These are phyloP conservation scores for Infundibulicybe gibba DNA, from an alignment of 768 basidiomycete genomes.

Conservation along the genomic window DNA sequence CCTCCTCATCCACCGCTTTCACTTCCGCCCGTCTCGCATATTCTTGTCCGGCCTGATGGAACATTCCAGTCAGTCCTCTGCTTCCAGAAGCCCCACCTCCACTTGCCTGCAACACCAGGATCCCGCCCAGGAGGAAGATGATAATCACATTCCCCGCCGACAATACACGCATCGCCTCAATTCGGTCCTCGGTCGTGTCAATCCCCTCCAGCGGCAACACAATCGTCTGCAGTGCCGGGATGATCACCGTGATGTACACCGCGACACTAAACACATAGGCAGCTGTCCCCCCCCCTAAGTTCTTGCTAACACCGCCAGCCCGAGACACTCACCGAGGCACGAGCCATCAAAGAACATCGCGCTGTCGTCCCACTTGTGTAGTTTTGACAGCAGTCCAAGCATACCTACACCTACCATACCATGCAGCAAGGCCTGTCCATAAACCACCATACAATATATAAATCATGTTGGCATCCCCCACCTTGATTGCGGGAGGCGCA, in stretches of 20 bases:
- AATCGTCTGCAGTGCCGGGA: constrained; percentile 76
- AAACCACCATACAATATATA: background rate
- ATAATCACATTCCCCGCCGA: constrained; percentile 88
- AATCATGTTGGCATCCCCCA: constrained; percentile 21
- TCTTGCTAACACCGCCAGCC: constrained; percentile 3
- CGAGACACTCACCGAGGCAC: constrained; percentile 60
- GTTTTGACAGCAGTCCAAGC: constrained; percentile 70
- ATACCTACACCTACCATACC: constrained; percentile 79
- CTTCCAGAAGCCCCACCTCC: background rate
- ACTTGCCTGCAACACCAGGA: constrained; percentile 73
- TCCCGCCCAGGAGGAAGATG: constrained; percentile 57
- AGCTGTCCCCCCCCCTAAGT: constrained; percentile 34
- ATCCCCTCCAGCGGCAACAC: constrained; percentile 49
- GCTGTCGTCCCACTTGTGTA: constrained; percentile 87
- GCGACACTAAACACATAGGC: constrained; percentile 73
- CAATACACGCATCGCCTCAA: constrained; percentile 78
- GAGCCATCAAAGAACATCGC: constrained; percentile 95
- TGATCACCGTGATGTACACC: constrained; percentile 79
- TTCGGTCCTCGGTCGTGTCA: constrained; percentile 61
- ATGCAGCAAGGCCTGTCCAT: constrained; percentile 77
- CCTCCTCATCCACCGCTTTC: constrained; percentile 32
- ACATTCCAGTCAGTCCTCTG: constrained; percentile 6
- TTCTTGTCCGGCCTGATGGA: constrained; percentile 74
- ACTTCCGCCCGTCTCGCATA: constrained; percentile 68
- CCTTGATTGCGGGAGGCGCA: constrained; percentile 92